These are phyloP conservation scores for Annona cherimola DNA, from an alignment of 164 flowering plant genomes.

Conservation along the genomic window DNA sequence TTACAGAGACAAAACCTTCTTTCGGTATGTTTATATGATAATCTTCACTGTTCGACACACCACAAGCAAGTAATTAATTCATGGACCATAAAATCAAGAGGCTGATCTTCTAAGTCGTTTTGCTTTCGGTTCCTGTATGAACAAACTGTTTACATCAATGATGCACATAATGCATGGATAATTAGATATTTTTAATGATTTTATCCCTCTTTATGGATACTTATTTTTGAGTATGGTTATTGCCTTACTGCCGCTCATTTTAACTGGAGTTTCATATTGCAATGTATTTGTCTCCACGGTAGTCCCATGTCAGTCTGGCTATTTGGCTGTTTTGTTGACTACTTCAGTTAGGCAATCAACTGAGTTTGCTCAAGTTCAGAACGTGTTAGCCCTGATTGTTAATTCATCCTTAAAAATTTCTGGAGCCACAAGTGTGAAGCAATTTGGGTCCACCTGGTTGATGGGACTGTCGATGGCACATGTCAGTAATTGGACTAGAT, in stretches of 20 bases:
- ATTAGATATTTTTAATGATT: background rate
- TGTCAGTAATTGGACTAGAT: no score
- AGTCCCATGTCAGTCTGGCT: background rate
- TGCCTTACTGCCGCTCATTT: background rate
- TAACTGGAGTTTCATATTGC: no score
- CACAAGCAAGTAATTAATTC: background rate
- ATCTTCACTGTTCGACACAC: background rate
- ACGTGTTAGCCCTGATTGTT: background rate
- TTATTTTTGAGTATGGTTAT: background rate
- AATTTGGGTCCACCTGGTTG: background rate
- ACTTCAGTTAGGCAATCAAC: background rate
- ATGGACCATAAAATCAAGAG: background rate
- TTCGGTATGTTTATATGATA: background rate
- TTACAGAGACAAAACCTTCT: background rate
- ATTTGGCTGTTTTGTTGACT: background rate
- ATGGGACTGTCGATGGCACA: background rate
- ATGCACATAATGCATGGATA: background rate
- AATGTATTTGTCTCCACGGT: background rate
- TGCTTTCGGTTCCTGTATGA: background rate
- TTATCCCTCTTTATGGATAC: no score
- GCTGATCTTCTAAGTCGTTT: background rate
- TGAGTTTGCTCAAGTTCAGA: background rate
- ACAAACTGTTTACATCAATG: background rate
- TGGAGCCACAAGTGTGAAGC: background rate
- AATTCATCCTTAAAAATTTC: background rate